phyloP scores from a whole-genome alignment of 257 asterid genomes.

The Solanum bulbocastanum region DNA sequence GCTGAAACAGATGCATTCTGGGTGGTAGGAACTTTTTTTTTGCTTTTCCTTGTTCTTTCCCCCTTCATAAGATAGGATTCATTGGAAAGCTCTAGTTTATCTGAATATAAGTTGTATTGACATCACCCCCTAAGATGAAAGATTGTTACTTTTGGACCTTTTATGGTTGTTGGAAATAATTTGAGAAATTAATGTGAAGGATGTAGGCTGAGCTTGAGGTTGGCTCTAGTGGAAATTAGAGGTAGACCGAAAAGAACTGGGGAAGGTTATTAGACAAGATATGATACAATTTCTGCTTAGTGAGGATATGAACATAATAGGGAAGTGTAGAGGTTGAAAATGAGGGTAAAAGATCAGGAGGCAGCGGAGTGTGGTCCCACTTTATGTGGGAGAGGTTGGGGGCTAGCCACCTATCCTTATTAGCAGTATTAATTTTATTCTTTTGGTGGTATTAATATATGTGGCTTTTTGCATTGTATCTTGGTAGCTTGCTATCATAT shows the following conservation, averaged over 20 bases:
- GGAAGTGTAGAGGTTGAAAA: not conserved
- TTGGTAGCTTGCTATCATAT: not conserved
- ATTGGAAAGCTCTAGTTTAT: not conserved
- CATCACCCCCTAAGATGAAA: not conserved
- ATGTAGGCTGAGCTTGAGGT: not conserved
- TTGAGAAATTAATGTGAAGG: not conserved
- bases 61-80: not conserved
- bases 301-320: not conserved
- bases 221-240: not conserved
- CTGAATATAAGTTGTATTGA: not conserved
- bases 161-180: not conserved
- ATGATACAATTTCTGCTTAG: not conserved
- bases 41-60: not conserved
- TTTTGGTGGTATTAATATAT: not conserved
- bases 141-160: not conserved
- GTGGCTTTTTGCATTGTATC: not conserved
- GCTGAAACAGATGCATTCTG: not conserved
- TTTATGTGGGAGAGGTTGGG: not conserved
- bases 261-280: not conserved
- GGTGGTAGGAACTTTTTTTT: not conserved
- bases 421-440: not conserved
- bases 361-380: not conserved
- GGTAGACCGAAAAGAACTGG: not conserved
- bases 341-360: not conserved
- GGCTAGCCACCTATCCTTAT: not conserved